Conservation (phyloP, 345 rosid genomes). For the Murraya koenigii region DNA sequence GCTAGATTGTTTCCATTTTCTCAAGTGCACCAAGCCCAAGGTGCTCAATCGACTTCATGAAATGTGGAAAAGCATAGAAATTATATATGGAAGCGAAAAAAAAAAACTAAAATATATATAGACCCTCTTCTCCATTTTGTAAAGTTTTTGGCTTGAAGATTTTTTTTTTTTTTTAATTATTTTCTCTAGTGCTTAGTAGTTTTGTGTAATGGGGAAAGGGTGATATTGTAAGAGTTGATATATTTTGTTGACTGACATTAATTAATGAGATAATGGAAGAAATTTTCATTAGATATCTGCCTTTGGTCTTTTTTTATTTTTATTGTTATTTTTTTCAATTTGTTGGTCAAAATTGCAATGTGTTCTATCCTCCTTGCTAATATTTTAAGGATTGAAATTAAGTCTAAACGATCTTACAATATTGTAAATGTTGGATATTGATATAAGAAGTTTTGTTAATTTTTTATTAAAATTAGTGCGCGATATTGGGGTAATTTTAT, state of each 20-base stretch:
- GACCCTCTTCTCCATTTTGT: conserved; percentile 1
- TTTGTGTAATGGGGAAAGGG: neutral
- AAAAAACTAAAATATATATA: neutral
- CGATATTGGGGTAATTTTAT: neutral
- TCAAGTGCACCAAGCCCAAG: conserved; percentile 24
- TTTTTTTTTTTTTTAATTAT: conserved; percentile 1
- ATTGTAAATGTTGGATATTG: too few species aligned
- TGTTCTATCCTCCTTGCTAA: too few species aligned
- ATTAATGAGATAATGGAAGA: neutral
- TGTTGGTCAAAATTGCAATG: neutral
- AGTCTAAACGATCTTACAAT: too few species aligned
- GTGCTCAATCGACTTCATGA: conserved; percentile 35
- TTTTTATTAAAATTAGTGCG: too few species aligned
- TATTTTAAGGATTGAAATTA: too few species aligned
- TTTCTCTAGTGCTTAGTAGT: neutral
- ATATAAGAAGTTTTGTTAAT: neutral
- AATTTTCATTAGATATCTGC: conserved; percentile 8
- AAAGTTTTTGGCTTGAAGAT: conserved; percentile 18
- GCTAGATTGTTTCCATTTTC: conserved; percentile 27
- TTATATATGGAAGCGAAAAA: neutral
- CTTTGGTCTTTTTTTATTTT: neutral
- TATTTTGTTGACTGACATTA: conserved; percentile 13
- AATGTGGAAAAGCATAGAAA: neutral
- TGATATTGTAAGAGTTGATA: neutral
- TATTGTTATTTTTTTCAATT: neutral